phyloP scores from a whole-genome alignment of 139 green algal genomes.

The Trebouxia sp. region DNA sequence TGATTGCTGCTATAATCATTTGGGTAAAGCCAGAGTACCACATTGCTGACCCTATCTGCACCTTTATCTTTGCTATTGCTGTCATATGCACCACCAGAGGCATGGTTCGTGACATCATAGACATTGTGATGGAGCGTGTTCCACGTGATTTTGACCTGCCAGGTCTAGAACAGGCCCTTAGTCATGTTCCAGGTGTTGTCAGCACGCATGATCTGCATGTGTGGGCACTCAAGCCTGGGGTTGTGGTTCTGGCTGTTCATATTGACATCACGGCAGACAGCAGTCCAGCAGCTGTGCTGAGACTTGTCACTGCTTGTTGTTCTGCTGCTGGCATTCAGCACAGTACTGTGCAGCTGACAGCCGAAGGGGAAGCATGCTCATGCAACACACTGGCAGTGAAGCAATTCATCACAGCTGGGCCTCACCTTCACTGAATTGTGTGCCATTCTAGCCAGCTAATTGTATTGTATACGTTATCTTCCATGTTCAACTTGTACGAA shows the following conservation, averaged over 20 bases:
- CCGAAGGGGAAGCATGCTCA: constrained; percentile 23
- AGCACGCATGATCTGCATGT: constrained; percentile 91
- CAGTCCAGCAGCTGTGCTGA: constrained; percentile 35
- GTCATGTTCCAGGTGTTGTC: constrained; percentile 67
- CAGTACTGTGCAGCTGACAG: constrained; percentile 70
- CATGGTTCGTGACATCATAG: constrained; percentile 84
- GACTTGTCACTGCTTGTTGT: constrained; percentile 12
- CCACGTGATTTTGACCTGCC: constrained; percentile 57
- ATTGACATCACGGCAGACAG: constrained; percentile 49
- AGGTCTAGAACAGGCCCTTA: not conserved
- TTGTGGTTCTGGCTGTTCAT: constrained; percentile 78
- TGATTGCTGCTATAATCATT: not conserved
- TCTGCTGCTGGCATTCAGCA: constrained; percentile 67
- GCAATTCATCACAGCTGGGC: not conserved
- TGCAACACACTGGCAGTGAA: not conserved
- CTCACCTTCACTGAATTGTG: not conserved
- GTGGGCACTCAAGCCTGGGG: constrained; percentile 80
- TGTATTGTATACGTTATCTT: not conserved
- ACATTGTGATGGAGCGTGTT: constrained; percentile 93
- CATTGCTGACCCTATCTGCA: constrained; percentile 88
- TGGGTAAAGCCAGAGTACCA: constrained; percentile 31
- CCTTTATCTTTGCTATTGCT: constrained; percentile 88
- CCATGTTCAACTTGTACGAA: too few species aligned
- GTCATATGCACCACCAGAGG: constrained; percentile 82
- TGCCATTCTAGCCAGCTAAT: not conserved